phyloP scores from a whole-genome alignment of 495 filamentous ascomycete genomes.

The Penicillium cataractarum region DNA sequence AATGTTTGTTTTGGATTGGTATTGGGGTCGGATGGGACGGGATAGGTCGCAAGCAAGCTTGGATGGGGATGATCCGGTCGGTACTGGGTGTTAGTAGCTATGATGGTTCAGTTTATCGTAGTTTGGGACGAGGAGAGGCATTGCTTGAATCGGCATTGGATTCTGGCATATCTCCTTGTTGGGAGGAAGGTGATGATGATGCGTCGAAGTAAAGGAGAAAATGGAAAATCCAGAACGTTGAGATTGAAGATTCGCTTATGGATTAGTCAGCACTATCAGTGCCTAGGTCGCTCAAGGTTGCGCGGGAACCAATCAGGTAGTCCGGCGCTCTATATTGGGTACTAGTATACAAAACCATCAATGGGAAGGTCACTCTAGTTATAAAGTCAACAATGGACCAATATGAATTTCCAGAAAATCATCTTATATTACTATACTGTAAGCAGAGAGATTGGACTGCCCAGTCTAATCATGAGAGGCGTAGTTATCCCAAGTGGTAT shows the following conservation, averaged over 20 bases:
- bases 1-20: neutral
- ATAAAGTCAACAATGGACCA: no score
- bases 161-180: slow-evolving; percentile 8
- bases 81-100: slow-evolving; percentile 2
- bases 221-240: slow-evolving; percentile 7
- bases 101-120: neutral
- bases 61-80: neutral
- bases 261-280: slow-evolving; percentile 7
- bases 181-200: no score
- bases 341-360: no score
- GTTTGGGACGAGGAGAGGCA: neutral
- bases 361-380: no score
- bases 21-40: neutral
- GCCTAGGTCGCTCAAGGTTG: neutral
- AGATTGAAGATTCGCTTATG: slow-evolving; percentile 3
- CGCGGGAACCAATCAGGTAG: neutral
- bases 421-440: no score
- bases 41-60: neutral
- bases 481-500: no score
- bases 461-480: no score
- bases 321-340: no score
- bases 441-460: no score
- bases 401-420: no score
- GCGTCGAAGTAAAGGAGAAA: neutral
- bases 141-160: slow-evolving; percentile 20